phyloP scores from a whole-genome alignment of 139 green algal species.

The Micromonas commoda region DNA sequence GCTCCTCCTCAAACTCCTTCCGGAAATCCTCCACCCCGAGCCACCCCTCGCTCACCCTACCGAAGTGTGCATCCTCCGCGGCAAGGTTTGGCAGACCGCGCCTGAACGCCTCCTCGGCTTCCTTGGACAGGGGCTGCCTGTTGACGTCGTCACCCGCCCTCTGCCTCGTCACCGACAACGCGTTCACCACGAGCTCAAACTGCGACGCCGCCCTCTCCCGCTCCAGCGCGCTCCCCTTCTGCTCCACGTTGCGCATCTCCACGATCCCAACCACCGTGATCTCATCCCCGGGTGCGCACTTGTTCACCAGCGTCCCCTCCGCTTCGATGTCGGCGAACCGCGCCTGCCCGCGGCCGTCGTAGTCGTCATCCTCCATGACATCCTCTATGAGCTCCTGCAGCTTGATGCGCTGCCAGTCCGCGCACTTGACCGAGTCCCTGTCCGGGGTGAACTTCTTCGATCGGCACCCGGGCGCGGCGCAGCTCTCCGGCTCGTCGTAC shows the following conservation, averaged over 20 bases:
- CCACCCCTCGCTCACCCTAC: background rate
- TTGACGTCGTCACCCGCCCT: background rate
- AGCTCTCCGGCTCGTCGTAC: background rate
- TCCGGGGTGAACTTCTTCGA: background rate
- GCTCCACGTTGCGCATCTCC: background rate
- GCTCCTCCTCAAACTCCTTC: background rate
- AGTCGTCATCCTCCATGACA: conserved; percentile 42
- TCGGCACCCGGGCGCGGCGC: background rate
- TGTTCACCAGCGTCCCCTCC: background rate
- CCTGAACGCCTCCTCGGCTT: background rate
- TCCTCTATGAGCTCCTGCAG: conserved; percentile 90
- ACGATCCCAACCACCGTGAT: background rate
- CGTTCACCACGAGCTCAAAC: background rate
- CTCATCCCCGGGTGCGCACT: background rate
- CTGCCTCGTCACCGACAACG: background rate
- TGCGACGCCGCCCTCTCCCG: background rate
- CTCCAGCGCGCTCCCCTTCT: background rate
- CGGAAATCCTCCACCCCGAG: background rate
- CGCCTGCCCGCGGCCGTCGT: background rate
- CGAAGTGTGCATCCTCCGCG: background rate
- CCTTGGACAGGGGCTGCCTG: background rate
- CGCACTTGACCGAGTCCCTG: background rate
- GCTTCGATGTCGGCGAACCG: background rate
- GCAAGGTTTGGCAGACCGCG: background rate
- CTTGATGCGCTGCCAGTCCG: conserved; percentile 93